Base-by-base conservation (phyloP, 2,329 filamentous ascomycete genomes). In the Colletotrichum sp. region DNA sequence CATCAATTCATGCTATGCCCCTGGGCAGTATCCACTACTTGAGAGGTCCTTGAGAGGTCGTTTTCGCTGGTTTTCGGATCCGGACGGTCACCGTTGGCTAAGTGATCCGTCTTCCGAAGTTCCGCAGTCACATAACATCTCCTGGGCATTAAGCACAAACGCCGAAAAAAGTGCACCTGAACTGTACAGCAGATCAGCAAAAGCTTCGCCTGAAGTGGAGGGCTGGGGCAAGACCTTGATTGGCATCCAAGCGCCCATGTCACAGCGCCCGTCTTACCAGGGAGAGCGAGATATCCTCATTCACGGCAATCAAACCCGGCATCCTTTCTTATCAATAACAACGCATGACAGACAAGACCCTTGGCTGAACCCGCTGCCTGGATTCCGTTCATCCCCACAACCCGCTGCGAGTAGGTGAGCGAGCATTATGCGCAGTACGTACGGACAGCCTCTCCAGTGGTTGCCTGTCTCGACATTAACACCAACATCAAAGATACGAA, bases 151-250 rank as follows among this genome's bases (percentile, higher is more conserved):
- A 59, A 65, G 22, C 62, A 64, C 66, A 44, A 25, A n/a, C 16
- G 29, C 30, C 29, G 34, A 59, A 52, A 34, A 52, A 27, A 55
- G 16, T n/a, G 59, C 11, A 30, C 22, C 57, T 19, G 57, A 69
- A 64, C 63, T 49, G 39, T 11, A 61, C 16, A 76, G 27, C 16
- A 69, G 70, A 76, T 68, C 44, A 64, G 70, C 69, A 69, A 72
- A 73, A 76, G 69, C 69, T 76, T 76, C 69, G 73, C 69, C 55
- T 59, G 69, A 75, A 72, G 73, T 75, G 63, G 72, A 57, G 72
- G 39, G 52, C 30, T n/a, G 25, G 55, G 27, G 62, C 62, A 52
- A 75, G 39, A 44, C 19, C 72, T 39, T 44, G 62, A n/a, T 32
- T 63, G 55, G 44, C 55, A 68, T n/a, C 55, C 73, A 72, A 63